Conservation (phyloP, 352 stramenopile species). For the Globisporangium splendens region DNA sequence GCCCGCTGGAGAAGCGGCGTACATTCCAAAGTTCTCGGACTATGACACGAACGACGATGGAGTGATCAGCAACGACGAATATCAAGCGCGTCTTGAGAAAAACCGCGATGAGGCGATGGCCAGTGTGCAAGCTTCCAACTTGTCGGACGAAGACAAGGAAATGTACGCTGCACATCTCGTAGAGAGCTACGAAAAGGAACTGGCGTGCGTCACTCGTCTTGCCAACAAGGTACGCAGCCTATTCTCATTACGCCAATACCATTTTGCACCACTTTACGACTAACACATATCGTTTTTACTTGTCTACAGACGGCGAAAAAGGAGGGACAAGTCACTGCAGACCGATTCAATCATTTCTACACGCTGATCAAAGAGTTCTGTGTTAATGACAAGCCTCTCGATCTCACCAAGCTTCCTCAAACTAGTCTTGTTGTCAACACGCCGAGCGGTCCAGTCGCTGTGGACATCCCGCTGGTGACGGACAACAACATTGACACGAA, state of each 20-base stretch:
- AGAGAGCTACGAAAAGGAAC: not conserved
- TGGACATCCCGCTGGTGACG: not conserved
- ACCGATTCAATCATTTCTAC: not conserved
- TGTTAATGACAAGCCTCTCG: no score
- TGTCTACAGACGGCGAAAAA: not conserved
- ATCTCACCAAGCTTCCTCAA: not conserved
- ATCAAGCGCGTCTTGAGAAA: not conserved
- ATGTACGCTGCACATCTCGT: not conserved
- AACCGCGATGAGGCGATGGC: slow-evolving; percentile 2
- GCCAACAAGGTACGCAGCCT: not conserved
- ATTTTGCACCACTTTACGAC: not conserved
- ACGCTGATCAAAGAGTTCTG: not conserved
- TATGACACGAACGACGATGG: slow-evolving; percentile 1
- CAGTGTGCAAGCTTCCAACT: not conserved
- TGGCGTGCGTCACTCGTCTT: slow-evolving; percentile 1
- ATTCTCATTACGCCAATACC: no score
- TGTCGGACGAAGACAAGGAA: not conserved
- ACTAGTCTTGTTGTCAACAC: slow-evolving; percentile 4
- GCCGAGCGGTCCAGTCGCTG: not conserved
- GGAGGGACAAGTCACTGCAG: not conserved
- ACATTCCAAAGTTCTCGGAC: not conserved
- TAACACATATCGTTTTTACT: not conserved
- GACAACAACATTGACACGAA: not conserved
- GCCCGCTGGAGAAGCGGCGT: not conserved
- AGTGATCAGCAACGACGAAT: slow-evolving; percentile 1